phyloP scores from a whole-genome alignment of 176 grass and related monocot genomes.

The Cenchrus purpureus region DNA sequence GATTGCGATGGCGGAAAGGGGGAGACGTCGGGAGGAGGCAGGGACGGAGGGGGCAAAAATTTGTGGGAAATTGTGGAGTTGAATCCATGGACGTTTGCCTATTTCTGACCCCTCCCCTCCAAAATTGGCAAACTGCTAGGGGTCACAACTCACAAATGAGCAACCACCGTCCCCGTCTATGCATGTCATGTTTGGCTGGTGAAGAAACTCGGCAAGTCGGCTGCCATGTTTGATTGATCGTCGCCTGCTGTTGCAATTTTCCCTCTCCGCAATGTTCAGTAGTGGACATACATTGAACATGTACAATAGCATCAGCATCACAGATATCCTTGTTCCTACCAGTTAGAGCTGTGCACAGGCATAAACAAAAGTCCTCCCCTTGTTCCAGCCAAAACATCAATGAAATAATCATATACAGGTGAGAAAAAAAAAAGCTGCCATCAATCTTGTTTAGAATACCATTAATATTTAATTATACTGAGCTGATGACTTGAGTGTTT shows the following conservation, averaged over 20 bases:
- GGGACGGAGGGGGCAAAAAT: neutral
- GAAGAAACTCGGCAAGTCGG: neutral
- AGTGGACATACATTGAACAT: neutral
- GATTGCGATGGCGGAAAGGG: constrained; percentile 17
- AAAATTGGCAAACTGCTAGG: constrained; percentile 38
- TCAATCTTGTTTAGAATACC: neutral
- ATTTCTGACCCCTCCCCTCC: constrained; percentile 45
- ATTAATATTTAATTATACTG: constrained; percentile 6
- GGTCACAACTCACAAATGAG: constrained; percentile 30
- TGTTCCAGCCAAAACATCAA: neutral
- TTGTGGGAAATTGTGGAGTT: neutral
- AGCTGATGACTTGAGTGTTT: neutral
- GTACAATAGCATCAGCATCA: too few relatives aligned
- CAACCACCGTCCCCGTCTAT: neutral
- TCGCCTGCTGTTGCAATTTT: neutral
- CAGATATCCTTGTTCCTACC: neutral
- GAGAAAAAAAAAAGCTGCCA: neutral
- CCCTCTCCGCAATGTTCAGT: neutral
- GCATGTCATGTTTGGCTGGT: constrained; percentile 25
- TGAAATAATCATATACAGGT: neutral
- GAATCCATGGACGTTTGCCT: constrained; percentile 25
- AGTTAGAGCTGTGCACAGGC: neutral
- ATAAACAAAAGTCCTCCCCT: neutral
- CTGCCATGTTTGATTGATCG: neutral
- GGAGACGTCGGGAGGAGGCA: neutral